Percentiles rank a stretch among this genome's conserved stretches.
Evolutionary conservation across 176 grass and related monocot genomes (phyloP).

Genomic region (Oryza glumipatula): DNA sequence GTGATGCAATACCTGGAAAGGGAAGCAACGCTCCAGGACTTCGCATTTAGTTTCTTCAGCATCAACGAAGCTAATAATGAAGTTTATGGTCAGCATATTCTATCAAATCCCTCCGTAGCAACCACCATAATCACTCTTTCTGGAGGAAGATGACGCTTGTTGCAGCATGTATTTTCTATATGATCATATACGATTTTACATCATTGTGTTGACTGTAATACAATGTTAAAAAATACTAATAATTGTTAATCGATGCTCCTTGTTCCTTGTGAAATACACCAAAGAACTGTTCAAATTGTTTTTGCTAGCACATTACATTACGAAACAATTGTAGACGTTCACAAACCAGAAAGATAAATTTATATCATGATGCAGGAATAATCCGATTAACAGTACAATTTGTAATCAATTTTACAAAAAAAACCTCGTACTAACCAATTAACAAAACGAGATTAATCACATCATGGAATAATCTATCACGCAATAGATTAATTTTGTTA

Average conservation of each 20-base stretch:
- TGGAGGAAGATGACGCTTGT: neutral
- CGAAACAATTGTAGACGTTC: neutral
- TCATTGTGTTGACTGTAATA: no score
- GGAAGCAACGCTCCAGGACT: neutral
- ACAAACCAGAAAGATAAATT: neutral
- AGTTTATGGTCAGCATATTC: neutral
- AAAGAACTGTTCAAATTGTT: neutral
- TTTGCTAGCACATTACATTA: neutral
- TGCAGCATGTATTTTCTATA: no score
- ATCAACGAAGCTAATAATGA: neutral
- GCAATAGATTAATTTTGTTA: neutral
- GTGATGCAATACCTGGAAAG: constrained; percentile 14
- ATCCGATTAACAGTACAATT: neutral
- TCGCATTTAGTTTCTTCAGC: neutral
- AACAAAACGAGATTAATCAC: neutral
- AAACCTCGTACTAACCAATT: neutral
- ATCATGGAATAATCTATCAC: neutral
- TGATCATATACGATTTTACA: no score
- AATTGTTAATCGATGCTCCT: neutral
- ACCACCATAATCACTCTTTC: constrained; percentile 6
- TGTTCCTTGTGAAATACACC: neutral
- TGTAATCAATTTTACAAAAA: neutral
- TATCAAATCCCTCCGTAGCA: neutral
- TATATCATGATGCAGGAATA: neutral
- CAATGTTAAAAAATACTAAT: neutral